Conservation (phyloP, 768 basidiomycete species). For the Saitozyma podzolica region DNA sequence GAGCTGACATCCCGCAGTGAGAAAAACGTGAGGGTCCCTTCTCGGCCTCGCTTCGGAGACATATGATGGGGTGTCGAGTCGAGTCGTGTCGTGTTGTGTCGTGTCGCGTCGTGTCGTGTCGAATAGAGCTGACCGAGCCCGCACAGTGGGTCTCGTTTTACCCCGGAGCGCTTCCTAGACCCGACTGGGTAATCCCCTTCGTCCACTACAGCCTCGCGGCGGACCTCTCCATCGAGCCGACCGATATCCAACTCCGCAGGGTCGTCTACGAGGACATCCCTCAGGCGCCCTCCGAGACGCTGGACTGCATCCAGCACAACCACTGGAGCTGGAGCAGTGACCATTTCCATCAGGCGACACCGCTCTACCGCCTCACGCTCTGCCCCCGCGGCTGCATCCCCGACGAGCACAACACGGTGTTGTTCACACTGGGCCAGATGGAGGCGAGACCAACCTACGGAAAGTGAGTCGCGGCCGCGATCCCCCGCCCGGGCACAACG, state of each 20-base stretch:
- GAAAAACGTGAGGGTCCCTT: not conserved
- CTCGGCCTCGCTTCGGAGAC: too few relatives aligned
- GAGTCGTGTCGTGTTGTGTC: too few relatives aligned
- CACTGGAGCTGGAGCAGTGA: constrained; percentile 4
- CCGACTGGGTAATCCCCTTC: constrained; percentile 11
- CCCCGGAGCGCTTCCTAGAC: constrained; percentile 2
- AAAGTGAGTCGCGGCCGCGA: not conserved
- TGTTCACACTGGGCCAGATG: constrained; percentile 8
- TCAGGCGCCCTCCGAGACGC: not conserved
- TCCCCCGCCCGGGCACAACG: not conserved
- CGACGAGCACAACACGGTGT: constrained; percentile 12
- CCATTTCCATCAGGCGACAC: constrained; percentile 17
- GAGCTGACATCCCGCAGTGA: not conserved
- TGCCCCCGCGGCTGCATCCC: constrained; percentile 15
- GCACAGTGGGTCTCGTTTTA: constrained; percentile 19
- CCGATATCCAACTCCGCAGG: not conserved
- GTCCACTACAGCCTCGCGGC: constrained; percentile 15
- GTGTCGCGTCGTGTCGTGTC: too few relatives aligned
- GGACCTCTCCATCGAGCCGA: constrained; percentile 10
- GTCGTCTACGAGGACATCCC: not conserved
- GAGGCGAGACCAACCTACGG: constrained; percentile 10
- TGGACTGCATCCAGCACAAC: constrained; percentile 2
- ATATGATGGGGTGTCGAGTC: too few relatives aligned
- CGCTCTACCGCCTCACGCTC: constrained; percentile 16
- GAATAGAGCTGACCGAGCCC: too few relatives aligned